Evolutionary conservation across 1,139 yeast genomes (phyloP), one percentile per base, ranked within the genome.

Genomic region (Meyerozyma sp.): DNA sequence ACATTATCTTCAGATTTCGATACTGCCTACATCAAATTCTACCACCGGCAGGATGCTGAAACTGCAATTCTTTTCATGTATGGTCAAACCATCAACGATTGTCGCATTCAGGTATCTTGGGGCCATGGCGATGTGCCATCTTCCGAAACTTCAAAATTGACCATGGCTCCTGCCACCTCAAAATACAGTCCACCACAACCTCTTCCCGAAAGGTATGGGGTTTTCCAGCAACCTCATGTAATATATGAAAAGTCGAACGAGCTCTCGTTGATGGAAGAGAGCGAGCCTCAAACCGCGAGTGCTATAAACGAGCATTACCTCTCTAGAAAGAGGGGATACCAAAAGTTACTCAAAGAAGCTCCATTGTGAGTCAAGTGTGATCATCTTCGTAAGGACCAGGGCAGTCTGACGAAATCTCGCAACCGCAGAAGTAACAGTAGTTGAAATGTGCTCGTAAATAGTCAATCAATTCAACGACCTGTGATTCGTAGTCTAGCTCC

Each of bases 341-440:
- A 50, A 52, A 20, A 46, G 48, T 16, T 29, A 46, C 39, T 47
- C 51, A 30, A 49, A 47, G 20, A 27, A 38, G 36, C 51, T 11
- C 43, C 29, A 36, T 26, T 14, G 5, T 26, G 34, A 32, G 28
- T 16, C 13, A 27, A 11, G 36, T 29, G 40, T 54, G 58, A 26
- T 46, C 50, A 8, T 40, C 42, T 40, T 50, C 55, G 14, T 43
- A 32, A 1, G 45, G 40, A 1, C 66, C 67, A 2, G 66, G 66
- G 41, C 67, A 78, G 42, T 53, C 64, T 43, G 56, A 59, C 0
- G 55, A 54, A 50, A 66, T 77, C 35, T 50, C 51, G 8, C 55
- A 54, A 1, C 80, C 81, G 51, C 83, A 78, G 59, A 65, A 77
- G 50, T 64, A 71, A 50, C 83, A 78, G 52, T 70, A 78, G 44